A percentile compares a stretch with the other conserved stretches of the same genome.
These are phyloP conservation scores for Calonectria naviculata DNA, from an alignment of 2,329 filamentous ascomycete genomes.

Conservation along the genomic window DNA sequence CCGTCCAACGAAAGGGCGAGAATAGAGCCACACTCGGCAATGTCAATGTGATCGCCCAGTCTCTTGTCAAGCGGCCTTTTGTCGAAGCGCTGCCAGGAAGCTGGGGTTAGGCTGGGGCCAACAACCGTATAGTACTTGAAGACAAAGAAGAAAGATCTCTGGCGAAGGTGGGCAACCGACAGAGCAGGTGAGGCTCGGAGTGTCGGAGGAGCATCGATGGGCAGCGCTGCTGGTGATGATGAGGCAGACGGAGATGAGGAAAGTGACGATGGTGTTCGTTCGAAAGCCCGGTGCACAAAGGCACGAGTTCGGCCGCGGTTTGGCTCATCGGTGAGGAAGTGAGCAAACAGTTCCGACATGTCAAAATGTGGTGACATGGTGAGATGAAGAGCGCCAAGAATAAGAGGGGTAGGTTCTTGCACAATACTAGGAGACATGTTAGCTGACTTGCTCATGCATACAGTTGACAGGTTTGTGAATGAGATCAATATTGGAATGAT, in stretches of 20 bases:
- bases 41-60: constrained; percentile 63
- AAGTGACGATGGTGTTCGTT: constrained; percentile 31
- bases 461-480: no score
- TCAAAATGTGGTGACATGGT: constrained; percentile 69
- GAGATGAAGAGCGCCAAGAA: constrained; percentile 69
- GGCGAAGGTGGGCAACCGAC: constrained; percentile 58
- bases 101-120: constrained; percentile 64
- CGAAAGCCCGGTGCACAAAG: constrained; percentile 62
- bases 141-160: constrained; percentile 69
- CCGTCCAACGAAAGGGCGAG: constrained; percentile 69
- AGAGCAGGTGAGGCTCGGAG: constrained; percentile 24
- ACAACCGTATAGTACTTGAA: constrained; percentile 75
- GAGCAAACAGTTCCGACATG: constrained; percentile 68
- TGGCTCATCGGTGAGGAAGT: constrained; percentile 61
- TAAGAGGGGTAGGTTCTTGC: constrained; percentile 69
- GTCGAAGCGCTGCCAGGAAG: constrained; percentile 70
- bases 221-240: constrained; percentile 22
- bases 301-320: constrained; percentile 58
- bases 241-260: constrained; percentile 29
- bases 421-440: constrained; percentile 57
- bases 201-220: constrained; percentile 7
- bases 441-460: not conserved
- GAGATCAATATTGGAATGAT: not conserved
- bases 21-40: constrained; percentile 69
- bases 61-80: constrained; percentile 52